Evolutionary conservation across 495 filamentous ascomycete genomes (phyloP), one percentile per base, ranked within the genome.

Genomic region (Xylaria cubensis): DNA sequence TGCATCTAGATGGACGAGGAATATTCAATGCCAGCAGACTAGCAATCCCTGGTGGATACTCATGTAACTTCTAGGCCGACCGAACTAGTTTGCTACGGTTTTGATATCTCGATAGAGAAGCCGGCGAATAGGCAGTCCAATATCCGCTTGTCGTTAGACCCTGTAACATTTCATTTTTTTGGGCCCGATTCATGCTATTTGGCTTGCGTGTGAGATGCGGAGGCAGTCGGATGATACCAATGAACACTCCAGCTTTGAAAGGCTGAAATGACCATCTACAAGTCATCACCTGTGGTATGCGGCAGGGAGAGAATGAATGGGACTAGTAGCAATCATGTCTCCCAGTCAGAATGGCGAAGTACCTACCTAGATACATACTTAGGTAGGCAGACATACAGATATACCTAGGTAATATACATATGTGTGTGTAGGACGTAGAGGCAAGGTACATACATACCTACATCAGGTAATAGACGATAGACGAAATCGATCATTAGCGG

Each of bases 21-120:
- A 71, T 61, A 64, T 56, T 71, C 58, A 64, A 55, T 64, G 61
- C 69, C 58, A 70, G 42, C 58, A 70, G 58, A 70, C 68, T 70
- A 70, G 58, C 58, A 64, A 70, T 64, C 19, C 26, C 44, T 29
- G 69, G 69, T 71, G 48, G 69, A 59, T 71, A 66, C 62, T 71
- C 69, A 66, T 71, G 69, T 66, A 71, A 71, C 61, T 66, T 62
- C 24, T 61, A 58, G 69, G 50, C 69, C 69, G 61, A 71, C 46
- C 51, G 44, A 59, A 50, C 62, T 71, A 63, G 69, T 64, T 29
- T 7, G 41, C 32, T 70, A 21, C 68, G 56, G 36, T 64, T 50
- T 70, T 41, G 19, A 55, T 62, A 70, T 70, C 58, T 26, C 26
- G 46, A 42, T 15, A 64, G 32, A 39, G 44, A 70, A 42, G 68